A percentile compares a stretch with the other conserved stretches of the same genome.
phyloP scores from a whole-genome alignment of 805 yeast genomes.

The Lipomyces starkeyi region DNA sequence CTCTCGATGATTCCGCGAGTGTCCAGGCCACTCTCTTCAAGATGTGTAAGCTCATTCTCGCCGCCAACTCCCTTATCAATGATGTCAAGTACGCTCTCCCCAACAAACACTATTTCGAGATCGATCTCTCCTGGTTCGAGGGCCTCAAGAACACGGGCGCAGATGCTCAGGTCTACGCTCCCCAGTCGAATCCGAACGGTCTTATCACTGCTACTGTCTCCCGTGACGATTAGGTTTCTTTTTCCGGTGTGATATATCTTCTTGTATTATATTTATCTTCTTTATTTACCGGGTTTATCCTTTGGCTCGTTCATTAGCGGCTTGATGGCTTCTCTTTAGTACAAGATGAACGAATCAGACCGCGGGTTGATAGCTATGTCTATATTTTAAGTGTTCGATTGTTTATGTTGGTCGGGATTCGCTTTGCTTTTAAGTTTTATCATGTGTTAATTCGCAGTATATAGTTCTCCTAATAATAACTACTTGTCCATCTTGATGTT shows the following conservation, averaged over 20 bases:
- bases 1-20: constrained; percentile 86
- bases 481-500: not conserved
- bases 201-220: constrained; percentile 86
- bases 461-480: not conserved
- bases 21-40: constrained; percentile 97
- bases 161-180: constrained; percentile 84
- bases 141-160: constrained; percentile 65
- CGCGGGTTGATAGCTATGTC: not conserved
- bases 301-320: not conserved
- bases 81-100: constrained; percentile 80
- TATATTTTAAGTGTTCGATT: not conserved
- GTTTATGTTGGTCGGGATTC: not conserved
- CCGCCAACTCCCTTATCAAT: constrained; percentile 59
- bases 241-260: not conserved
- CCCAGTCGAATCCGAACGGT: constrained; percentile 90
- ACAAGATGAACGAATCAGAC: not conserved
- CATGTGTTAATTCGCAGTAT: not conserved
- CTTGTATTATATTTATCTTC: not conserved
- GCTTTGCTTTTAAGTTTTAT: not conserved
- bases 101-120: constrained; percentile 87
- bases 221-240: constrained; percentile 53
- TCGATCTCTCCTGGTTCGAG: constrained; percentile 79
- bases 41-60: constrained; percentile 78
- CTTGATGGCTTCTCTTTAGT: not conserved
- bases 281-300: not conserved